Base-by-base conservation (phyloP, 371 early-diverging fungal species). In the Syncephalastrum racemosum region DNA sequence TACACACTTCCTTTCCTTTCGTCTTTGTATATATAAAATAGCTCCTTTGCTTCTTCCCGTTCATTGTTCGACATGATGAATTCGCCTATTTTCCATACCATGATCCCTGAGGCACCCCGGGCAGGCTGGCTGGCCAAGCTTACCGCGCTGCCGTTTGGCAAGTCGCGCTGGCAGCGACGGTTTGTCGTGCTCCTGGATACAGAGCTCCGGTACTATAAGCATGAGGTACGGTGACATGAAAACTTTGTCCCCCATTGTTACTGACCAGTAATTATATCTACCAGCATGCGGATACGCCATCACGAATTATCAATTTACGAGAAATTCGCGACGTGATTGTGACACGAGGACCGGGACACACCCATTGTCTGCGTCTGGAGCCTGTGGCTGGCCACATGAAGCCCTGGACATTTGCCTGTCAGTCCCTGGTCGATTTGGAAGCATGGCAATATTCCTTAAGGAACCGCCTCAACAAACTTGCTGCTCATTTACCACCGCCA, bases 111-210 rank as follows among this genome's bases (percentile, higher is more conserved):
- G 59, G n/a, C 59, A 58, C 56, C 56, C 15, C 18, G 46, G 39
- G 56, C 56, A 15, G 56, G 56, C 39, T 46, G 49, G 56, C 56
- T 56, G 22, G 47, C 56, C 23, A 56, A 56, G 18, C 19, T 56
- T 14, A 56, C 39, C 8, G 14, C 49, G 7, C 48, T 56, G n/a
- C 56, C 56, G 3, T 56, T 56, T 25, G 56, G 56, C 48, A 31
- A 25, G 56, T 20, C 56, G 16, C 19, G 59, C 24, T 76, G 76
- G 76, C 68, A 68, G 43, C 56, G 62, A 40, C 62, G 76, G 1
- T 76, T 62, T 45, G 70, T 76, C 39, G 69, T 76, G 8, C 46
- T 76, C 16, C 52, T 73, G 14, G 73, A 66, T 57, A 63, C 68
- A 22, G 73, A 76, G 53, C 22, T 76, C 18, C 60, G 76, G 15